phyloP scores from a whole-genome alignment of 1,284 basidiomycete genomes.

The Coniferiporia sulphurascens region DNA sequence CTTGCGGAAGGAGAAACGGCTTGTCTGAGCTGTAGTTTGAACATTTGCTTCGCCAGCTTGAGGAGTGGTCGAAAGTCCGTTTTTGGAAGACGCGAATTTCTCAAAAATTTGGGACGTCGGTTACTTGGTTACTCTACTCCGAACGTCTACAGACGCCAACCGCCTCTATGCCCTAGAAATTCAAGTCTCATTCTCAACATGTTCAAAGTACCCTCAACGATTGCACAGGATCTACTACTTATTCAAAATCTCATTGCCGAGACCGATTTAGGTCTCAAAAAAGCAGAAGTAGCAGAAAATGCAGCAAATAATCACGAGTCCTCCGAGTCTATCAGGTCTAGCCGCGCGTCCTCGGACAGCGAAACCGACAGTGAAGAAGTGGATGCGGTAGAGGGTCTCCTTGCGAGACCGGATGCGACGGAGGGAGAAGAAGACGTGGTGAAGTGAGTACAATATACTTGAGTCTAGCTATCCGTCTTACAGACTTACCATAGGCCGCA shows the following conservation, averaged over 20 bases:
- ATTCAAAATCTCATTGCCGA: slow-evolving; percentile 61
- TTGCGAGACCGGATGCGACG: slow-evolving; percentile 31
- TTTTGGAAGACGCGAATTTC: slow-evolving; percentile 6
- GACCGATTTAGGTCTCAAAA: slow-evolving; percentile 19
- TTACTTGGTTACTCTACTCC: neutral
- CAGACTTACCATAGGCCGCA: neutral
- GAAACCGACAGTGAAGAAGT: slow-evolving; percentile 61
- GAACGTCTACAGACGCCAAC: neutral
- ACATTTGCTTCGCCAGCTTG: neutral
- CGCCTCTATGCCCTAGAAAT: neutral
- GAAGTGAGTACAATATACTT: neutral
- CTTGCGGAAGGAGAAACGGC: neutral
- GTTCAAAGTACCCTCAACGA: slow-evolving; percentile 55
- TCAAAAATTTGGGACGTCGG: slow-evolving; percentile 1
- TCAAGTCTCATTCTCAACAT: slow-evolving; percentile 1
- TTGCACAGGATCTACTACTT: slow-evolving; percentile 69
- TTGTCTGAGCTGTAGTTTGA: slow-evolving; percentile 12
- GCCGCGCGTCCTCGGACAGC: slow-evolving; percentile 47
- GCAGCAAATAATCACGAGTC: neutral
- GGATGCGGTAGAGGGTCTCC: slow-evolving; percentile 52
- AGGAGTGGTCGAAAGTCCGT: slow-evolving; percentile 15
- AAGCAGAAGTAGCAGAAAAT: slow-evolving; percentile 4
- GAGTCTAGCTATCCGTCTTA: neutral
- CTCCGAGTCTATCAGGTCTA: slow-evolving; percentile 32
- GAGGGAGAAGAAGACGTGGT: slow-evolving; percentile 19